These are phyloP conservation scores for Penicillium diatomitis DNA, from an alignment of 495 filamentous ascomycete species.

Conservation along the genomic window DNA sequence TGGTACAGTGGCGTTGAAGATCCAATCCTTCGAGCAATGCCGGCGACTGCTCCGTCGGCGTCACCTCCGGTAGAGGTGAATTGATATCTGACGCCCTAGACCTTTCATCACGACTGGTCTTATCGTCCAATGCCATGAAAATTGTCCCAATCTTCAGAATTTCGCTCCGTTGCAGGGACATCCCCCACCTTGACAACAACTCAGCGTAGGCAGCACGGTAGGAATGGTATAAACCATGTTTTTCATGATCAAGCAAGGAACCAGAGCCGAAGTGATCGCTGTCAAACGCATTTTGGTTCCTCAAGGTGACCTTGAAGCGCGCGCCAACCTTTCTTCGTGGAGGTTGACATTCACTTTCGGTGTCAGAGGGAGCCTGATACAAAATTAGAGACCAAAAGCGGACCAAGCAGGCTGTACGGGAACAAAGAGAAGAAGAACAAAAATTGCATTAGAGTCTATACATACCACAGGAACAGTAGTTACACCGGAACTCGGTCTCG, in stretches of 20 bases:
- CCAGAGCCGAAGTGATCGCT: constrained; percentile 60
- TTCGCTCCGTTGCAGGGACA: constrained; percentile 65
- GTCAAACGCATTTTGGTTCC: constrained; percentile 71
- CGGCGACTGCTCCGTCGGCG: not conserved
- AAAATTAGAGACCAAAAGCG: not conserved
- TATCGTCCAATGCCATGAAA: constrained; percentile 7
- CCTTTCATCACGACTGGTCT: constrained; percentile 6
- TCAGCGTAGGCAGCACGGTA: constrained; percentile 79
- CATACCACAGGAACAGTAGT: constrained; percentile 53
- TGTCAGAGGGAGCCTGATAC: constrained; percentile 32
- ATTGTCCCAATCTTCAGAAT: constrained; percentile 62
- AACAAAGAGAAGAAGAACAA: not conserved
- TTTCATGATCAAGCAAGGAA: constrained; percentile 59
- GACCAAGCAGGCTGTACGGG: not conserved
- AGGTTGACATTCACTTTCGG: constrained; percentile 32
- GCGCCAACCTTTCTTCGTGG: constrained; percentile 19
- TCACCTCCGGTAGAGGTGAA: constrained; percentile 15
- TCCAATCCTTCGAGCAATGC: constrained; percentile 22
- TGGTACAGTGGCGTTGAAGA: constrained; percentile 36
- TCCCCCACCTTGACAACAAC: constrained; percentile 72
- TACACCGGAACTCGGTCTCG: constrained; percentile 55
- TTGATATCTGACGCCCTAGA: constrained; percentile 6
- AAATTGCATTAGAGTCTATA: constrained; percentile 27
- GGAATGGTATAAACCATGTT: constrained; percentile 48
- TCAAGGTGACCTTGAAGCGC: constrained; percentile 53